Percentiles rank a stretch among this genome's conserved stretches.
These are phyloP conservation scores for Syncephalastrum sp. DNA, from an alignment of 371 early-diverging fungal genomes.

Conservation along the genomic window DNA sequence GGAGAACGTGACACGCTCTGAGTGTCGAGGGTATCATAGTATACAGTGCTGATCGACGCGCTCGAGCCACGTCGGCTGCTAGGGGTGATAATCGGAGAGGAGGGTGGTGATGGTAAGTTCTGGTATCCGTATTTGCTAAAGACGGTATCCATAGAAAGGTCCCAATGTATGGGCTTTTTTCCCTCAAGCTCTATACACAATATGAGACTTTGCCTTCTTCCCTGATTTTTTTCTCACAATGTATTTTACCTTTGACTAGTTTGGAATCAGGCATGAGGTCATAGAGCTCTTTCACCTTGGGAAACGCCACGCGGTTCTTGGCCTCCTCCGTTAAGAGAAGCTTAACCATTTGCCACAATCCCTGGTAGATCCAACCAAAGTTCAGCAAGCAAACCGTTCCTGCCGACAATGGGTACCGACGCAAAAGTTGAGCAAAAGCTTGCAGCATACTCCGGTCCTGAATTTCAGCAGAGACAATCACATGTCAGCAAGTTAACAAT, in stretches of 20 bases:
- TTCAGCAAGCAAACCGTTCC: conserved; percentile 42
- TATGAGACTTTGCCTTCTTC: background rate
- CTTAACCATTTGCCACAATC: conserved; percentile 52
- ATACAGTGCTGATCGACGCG: conserved; percentile 22
- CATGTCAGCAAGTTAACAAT: background rate
- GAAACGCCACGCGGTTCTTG: conserved; percentile 39
- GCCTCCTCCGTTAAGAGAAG: conserved; percentile 42
- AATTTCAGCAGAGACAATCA: background rate
- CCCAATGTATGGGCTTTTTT: conserved; percentile 21
- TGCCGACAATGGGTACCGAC: conserved; percentile 37
- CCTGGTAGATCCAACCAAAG: conserved; percentile 52
- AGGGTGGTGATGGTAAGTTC: conserved; percentile 10
- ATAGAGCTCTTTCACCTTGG: conserved; percentile 24
- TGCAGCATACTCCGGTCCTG: conserved; percentile 33
- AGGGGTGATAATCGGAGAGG: background rate
- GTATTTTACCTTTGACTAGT: conserved; percentile 27
- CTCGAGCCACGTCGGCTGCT: conserved; percentile 32
- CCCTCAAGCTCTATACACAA: conserved; percentile 25
- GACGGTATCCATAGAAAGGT: conserved; percentile 6
- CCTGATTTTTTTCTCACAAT: background rate
- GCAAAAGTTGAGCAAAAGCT: conserved; percentile 29
- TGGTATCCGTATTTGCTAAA: conserved; percentile 13
- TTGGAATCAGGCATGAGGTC: conserved; percentile 24
- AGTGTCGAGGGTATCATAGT: conserved; percentile 21
- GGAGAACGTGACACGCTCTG: conserved; percentile 7